phyloP scores from a whole-genome alignment of 192 early-diverging fungal species.

The Tieghemiomyces parasiticus region DNA sequence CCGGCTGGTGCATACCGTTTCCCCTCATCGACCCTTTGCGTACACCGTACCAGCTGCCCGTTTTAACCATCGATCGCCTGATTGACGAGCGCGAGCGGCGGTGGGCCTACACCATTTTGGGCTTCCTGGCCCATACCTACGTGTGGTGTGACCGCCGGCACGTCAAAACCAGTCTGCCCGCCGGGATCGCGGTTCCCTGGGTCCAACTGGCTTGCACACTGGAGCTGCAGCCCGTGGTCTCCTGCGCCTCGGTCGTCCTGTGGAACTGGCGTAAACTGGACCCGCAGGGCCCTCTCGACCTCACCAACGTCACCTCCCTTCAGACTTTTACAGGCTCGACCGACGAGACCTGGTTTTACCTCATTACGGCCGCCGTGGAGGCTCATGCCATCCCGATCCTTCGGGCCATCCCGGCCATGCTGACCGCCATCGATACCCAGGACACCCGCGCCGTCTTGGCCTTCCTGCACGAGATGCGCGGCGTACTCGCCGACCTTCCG shows the following conservation, averaged over 20 bases:
- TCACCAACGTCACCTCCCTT: conserved; percentile 64
- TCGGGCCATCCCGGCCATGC: conserved; percentile 35
- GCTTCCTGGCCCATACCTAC: conserved; percentile 80
- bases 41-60: conserved; percentile 70
- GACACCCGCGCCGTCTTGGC: conserved; percentile 31
- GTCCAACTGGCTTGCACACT: conserved; percentile 51
- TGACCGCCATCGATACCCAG: conserved; percentile 42
- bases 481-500: conserved; percentile 36
- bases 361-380: conserved; percentile 82
- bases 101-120: conserved; percentile 75
- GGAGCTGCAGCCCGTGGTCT: conserved; percentile 72
- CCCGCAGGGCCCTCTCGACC: conserved; percentile 50
- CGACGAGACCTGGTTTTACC: conserved; percentile 97
- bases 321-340: conserved; percentile 72
- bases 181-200: conserved; percentile 73
- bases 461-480: conserved; percentile 36
- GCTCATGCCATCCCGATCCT: conserved; percentile 53
- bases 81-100: conserved; percentile 52
- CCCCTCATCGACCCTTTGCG: conserved; percentile 12
- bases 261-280: conserved; percentile 93
- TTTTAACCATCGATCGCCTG: conserved; percentile 46
- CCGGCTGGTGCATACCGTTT: neutral
- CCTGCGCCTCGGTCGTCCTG: conserved; percentile 71
- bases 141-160: conserved; percentile 68
- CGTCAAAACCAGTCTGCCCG: conserved; percentile 44